Conservation (phyloP, 306 rosid genomes). For the Pueraria montana region DNA sequence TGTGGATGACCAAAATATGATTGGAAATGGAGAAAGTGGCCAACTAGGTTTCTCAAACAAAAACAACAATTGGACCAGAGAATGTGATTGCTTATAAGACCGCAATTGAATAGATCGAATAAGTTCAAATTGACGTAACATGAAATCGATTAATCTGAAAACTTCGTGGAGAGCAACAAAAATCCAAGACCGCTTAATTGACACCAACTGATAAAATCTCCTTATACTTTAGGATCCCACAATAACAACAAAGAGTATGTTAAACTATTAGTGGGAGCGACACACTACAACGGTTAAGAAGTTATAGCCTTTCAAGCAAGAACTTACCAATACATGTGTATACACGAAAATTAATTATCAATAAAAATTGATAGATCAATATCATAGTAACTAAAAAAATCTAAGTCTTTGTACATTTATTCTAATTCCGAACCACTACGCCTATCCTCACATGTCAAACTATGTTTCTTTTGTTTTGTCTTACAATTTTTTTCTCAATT, state of each 20-base stretch:
- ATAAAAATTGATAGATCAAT: too few relatives aligned
- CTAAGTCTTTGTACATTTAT: too few relatives aligned
- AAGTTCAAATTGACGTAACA: neutral
- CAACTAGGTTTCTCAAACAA: too few relatives aligned
- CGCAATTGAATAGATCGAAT: neutral
- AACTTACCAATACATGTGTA: too few relatives aligned
- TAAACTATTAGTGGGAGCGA: constrained; percentile 42
- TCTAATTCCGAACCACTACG: too few relatives aligned
- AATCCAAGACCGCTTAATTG: neutral
- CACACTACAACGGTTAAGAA: neutral
- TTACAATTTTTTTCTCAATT: too few relatives aligned
- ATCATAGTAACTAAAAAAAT: too few relatives aligned
- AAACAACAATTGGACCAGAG: neutral
- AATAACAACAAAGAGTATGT: neutral
- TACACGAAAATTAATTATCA: too few relatives aligned
- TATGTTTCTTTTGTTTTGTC: too few relatives aligned
- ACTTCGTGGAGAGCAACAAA: neutral
- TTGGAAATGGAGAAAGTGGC: too few relatives aligned
- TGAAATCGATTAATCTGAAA: neutral
- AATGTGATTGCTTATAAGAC: neutral
- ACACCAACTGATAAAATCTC: neutral
- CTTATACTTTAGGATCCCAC: neutral
- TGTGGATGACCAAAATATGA: too few relatives aligned
- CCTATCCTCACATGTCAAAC: too few relatives aligned
- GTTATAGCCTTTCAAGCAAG: constrained; percentile 19